Percentiles rank a stretch among this genome's conserved stretches.
Evolutionary conservation across 768 basidiomycete species (phyloP).

Genomic region (Mrakia gelida): DNA sequence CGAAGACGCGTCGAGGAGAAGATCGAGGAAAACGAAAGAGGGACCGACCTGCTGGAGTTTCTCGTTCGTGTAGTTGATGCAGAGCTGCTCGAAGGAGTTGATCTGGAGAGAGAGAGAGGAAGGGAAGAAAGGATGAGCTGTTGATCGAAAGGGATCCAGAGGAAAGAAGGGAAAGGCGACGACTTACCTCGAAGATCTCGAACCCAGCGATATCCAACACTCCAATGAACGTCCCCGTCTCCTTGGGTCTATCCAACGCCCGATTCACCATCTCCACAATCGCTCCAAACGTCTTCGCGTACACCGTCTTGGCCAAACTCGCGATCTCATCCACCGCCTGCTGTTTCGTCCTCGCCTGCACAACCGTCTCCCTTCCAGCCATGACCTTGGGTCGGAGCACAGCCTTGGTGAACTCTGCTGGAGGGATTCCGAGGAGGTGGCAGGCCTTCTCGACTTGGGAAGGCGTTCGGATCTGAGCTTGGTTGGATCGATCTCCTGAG

Average conservation of each 20-base stretch:
- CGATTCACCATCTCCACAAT: slow-evolving; percentile 93
- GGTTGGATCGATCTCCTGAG: slow-evolving; percentile 71
- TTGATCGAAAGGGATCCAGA: neutral
- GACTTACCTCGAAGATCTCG: slow-evolving; percentile 62
- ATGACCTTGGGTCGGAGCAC: slow-evolving; percentile 84
- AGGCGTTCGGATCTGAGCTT: slow-evolving; percentile 52
- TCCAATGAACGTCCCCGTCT: slow-evolving; percentile 85
- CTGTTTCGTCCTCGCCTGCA: slow-evolving; percentile 81
- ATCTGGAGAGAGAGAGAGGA: slow-evolving; percentile 40
- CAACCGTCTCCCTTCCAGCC: slow-evolving; percentile 95
- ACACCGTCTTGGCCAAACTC: slow-evolving; percentile 87
- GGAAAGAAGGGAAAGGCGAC: neutral
- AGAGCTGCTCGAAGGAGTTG: slow-evolving; percentile 93
- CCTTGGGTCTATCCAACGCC: slow-evolving; percentile 79
- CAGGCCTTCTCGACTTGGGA: slow-evolving; percentile 64
- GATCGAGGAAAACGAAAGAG: no score
- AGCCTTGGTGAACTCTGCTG: slow-evolving; percentile 80
- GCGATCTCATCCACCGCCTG: slow-evolving; percentile 91
- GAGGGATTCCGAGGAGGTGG: slow-evolving; percentile 81
- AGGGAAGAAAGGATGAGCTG: neutral
- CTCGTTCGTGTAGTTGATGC: slow-evolving; percentile 99
- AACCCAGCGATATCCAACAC: slow-evolving; percentile 99
- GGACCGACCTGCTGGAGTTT: slow-evolving; percentile 70
- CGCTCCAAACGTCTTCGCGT: slow-evolving; percentile 92
- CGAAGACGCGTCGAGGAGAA: neutral